Conservation (phyloP, 352 stramenopile genomes). For the Pythium folliculosum region DNA sequence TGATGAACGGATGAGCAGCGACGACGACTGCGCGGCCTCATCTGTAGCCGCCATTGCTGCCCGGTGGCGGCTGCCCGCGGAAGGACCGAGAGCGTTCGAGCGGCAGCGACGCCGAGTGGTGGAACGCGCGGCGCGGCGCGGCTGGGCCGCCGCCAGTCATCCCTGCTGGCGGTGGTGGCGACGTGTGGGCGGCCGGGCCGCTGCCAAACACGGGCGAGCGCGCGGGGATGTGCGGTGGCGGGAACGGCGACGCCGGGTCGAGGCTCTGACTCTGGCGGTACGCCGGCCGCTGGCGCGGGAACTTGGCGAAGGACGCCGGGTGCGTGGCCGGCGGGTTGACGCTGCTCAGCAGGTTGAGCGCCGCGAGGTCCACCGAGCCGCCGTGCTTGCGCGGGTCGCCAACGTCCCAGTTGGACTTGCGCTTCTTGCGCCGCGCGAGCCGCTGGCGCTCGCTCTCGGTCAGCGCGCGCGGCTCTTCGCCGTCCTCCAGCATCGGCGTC, state of each 20-base stretch:
- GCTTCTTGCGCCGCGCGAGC: slow-evolving; percentile 61
- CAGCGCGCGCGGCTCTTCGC: too few relatives aligned
- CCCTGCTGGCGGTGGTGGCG: neutral
- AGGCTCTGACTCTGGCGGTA: slow-evolving; percentile 73
- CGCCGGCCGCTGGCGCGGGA: slow-evolving; percentile 47
- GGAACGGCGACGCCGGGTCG: slow-evolving; percentile 52
- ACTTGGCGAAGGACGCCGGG: slow-evolving; percentile 57
- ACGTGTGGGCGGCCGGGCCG: neutral
- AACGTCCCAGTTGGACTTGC: slow-evolving; percentile 84
- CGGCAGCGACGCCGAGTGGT: slow-evolving; percentile 23
- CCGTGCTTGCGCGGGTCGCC: slow-evolving; percentile 57
- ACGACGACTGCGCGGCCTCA: neutral
- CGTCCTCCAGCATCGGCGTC: too few relatives aligned
- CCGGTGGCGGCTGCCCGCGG: neutral
- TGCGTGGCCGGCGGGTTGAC: slow-evolving; percentile 38
- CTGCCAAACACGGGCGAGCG: slow-evolving; percentile 3
- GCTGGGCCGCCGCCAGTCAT: too few relatives aligned
- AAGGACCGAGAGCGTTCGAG: slow-evolving; percentile 3
- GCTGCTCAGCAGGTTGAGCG: slow-evolving; percentile 25
- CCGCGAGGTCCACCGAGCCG: slow-evolving; percentile 22
- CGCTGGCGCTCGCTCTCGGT: slow-evolving; percentile 63
- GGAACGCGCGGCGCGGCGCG: slow-evolving; percentile 9
- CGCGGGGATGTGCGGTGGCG: too few relatives aligned
- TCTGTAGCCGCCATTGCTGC: too few relatives aligned
- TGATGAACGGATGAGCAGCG: too few relatives aligned